Conservation (phyloP, 2,329 filamentous ascomycete genomes). For the Hansfordia pulvinata region DNA sequence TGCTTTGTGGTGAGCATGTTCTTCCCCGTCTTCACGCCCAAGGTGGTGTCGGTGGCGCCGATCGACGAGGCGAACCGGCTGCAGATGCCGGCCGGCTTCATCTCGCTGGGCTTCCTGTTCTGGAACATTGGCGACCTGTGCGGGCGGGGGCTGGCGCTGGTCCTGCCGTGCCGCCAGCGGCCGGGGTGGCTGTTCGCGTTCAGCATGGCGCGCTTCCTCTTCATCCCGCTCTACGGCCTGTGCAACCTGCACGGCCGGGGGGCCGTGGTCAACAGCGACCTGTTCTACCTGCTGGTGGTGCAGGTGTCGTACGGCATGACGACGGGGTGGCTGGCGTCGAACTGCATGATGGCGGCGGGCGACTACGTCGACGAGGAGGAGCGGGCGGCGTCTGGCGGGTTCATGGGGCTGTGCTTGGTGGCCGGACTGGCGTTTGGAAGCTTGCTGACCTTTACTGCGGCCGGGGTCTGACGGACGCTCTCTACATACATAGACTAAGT, state of each 20-base stretch:
- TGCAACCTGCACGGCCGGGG: constrained; percentile 78
- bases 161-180: constrained; percentile 38
- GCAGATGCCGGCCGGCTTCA: constrained; percentile 64
- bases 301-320: constrained; percentile 73
- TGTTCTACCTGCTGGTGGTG: constrained; percentile 76
- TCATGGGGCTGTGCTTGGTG: constrained; percentile 89
- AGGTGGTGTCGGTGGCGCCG: constrained; percentile 37
- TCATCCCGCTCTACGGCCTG: constrained; percentile 75
- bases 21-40: constrained; percentile 80
- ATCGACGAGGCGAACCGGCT: constrained; percentile 35
- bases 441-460: constrained; percentile 69
- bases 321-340: constrained; percentile 78
- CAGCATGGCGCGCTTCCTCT: constrained; percentile 49
- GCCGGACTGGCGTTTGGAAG: constrained; percentile 75
- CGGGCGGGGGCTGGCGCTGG: constrained; percentile 55
- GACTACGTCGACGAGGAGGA: constrained; percentile 74
- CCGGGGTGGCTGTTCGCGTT: constrained; percentile 57
- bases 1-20: constrained; percentile 84
- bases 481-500: no score
- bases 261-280: constrained; percentile 61
- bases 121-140: constrained; percentile 85
- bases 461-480: constrained; percentile 17
- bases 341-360: constrained; percentile 81
- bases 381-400: constrained; percentile 77
- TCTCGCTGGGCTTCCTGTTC: constrained; percentile 78